These are phyloP conservation scores for Klebsormidium nitens DNA, from an alignment of 139 green algal genomes.

Conservation along the genomic window DNA sequence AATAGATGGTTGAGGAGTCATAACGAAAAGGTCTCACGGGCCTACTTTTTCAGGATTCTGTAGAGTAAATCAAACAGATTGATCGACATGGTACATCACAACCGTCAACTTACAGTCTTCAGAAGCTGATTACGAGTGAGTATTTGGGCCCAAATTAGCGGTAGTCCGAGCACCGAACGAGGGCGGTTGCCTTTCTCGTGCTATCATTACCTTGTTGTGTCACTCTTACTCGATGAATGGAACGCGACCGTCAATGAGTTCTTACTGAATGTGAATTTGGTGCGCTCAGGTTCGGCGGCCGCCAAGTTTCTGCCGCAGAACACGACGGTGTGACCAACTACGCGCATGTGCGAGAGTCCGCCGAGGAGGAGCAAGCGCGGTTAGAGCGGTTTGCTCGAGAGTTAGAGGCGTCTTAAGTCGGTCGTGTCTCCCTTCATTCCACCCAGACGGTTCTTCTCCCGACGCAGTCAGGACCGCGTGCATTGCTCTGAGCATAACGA, in stretches of 20 bases:
- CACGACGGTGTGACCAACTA: slow-evolving; percentile 84
- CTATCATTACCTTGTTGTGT: not conserved
- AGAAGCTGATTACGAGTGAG: not conserved
- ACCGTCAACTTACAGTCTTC: not conserved
- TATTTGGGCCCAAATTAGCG: not conserved
- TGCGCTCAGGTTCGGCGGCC: slow-evolving; percentile 63
- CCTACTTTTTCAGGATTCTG: not conserved
- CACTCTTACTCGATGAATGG: slow-evolving; percentile 7
- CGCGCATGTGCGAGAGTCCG: slow-evolving; percentile 52
- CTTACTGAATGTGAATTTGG: slow-evolving; percentile 5
- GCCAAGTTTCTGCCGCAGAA: slow-evolving; percentile 61
- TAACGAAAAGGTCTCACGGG: not conserved
- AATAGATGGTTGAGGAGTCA: not conserved
- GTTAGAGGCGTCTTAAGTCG: too few species aligned
- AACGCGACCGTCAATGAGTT: not conserved
- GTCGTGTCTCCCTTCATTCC: too few species aligned
- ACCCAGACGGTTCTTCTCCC: too few species aligned
- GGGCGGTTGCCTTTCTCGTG: not conserved
- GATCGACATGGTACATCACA: not conserved
- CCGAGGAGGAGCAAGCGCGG: slow-evolving; percentile 66
- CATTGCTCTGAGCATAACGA: too few species aligned
- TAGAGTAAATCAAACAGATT: not conserved
- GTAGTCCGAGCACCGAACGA: not conserved
- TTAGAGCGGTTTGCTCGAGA: slow-evolving; percentile 67
- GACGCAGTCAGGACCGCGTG: too few species aligned